Conservation (phyloP, 148 eudicot species). For the Polygonum aviculare region DNA sequence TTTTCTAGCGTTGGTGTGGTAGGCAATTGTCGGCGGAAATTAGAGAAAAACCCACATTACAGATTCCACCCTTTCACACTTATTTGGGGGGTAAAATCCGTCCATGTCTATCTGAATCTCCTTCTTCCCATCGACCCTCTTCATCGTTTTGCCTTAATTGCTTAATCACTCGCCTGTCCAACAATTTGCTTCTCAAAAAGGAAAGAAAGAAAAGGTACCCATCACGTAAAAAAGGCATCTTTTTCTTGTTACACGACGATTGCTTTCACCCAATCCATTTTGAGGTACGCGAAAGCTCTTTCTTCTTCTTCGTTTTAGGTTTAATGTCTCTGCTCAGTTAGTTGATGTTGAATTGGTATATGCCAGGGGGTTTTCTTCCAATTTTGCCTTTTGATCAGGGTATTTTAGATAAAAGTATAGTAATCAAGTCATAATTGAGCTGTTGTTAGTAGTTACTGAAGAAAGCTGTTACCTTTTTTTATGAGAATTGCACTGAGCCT, state of each 20-base stretch:
- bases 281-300: background rate
- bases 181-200: background rate
- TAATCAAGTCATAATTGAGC: background rate
- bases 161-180: background rate
- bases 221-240: background rate
- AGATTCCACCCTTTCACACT: background rate
- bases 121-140: background rate
- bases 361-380: background rate
- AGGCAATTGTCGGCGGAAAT: constrained; percentile 2
- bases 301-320: background rate
- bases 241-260: background rate
- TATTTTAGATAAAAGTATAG: background rate
- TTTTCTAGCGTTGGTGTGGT: background rate
- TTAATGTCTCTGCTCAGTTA: background rate
- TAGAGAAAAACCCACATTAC: background rate
- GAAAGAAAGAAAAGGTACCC: background rate
- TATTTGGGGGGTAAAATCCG: background rate
- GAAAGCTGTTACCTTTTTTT: background rate
- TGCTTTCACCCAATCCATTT: background rate
- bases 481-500: background rate
- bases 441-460: background rate
- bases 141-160: background rate
- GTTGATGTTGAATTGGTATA: background rate
- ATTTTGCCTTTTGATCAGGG: background rate
- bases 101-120: background rate